These are phyloP conservation scores for Corinectria fuckeliana DNA, from an alignment of 2,329 filamentous ascomycete genomes.

Conservation along the genomic window DNA sequence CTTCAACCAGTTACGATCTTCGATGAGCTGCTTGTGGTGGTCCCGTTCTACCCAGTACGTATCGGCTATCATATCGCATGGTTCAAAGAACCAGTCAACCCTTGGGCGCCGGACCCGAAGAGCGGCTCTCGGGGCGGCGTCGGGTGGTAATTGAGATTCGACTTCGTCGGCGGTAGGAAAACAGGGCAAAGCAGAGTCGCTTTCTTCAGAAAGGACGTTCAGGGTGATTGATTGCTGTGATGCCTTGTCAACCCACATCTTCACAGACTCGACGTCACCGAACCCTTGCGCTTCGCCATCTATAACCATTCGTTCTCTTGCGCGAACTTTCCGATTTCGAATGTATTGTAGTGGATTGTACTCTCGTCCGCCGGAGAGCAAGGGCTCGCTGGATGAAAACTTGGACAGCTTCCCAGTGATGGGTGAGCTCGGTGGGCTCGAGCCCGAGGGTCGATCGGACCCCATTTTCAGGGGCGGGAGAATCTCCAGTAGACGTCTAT, in stretches of 20 bases:
- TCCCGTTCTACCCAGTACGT: constrained; percentile 87
- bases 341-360: constrained; percentile 96
- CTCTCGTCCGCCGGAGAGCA: constrained; percentile 63
- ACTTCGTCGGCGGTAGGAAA: constrained; percentile 56
- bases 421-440: constrained; percentile 53
- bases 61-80: constrained; percentile 88
- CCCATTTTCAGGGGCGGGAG: constrained; percentile 73
- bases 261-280: constrained; percentile 73
- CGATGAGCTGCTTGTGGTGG: constrained; percentile 79
- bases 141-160: constrained; percentile 50
- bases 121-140: constrained; percentile 51
- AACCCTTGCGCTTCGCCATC: constrained; percentile 80
- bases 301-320: constrained; percentile 76
- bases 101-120: constrained; percentile 74
- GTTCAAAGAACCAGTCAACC: constrained; percentile 84
- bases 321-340: constrained; percentile 85
- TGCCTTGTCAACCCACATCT: constrained; percentile 78
- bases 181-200: constrained; percentile 46
- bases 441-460: constrained; percentile 46
- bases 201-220: constrained; percentile 33
- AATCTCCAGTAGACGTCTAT: constrained; percentile 78
- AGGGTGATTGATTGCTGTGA: constrained; percentile 42
- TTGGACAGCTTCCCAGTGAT: constrained; percentile 40
- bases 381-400: constrained; percentile 38
- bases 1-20: constrained; percentile 77